phyloP scores from a whole-genome alignment of 305 asterid species.

The Solanum hybrid region DNA sequence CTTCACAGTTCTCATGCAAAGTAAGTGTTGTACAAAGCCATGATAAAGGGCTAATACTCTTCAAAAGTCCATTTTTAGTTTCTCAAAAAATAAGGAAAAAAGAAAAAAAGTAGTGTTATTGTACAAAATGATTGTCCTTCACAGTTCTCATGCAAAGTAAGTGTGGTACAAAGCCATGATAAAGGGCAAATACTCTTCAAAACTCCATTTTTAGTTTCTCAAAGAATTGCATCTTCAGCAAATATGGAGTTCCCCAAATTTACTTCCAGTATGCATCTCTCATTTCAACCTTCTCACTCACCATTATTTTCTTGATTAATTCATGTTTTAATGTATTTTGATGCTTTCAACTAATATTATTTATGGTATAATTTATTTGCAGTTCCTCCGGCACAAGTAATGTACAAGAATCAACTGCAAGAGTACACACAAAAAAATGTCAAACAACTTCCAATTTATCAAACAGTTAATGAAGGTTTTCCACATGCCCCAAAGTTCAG shows the following conservation, averaged over 20 bases:
- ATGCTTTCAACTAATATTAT: neutral
- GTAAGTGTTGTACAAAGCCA: neutral
- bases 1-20: neutral
- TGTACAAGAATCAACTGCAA: conserved; percentile 22
- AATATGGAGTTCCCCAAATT: neutral
- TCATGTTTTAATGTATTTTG: neutral
- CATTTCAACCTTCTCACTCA: neutral
- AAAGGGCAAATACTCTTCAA: neutral
- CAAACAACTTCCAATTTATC: conserved; percentile 12
- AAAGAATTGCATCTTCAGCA: neutral
- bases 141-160: neutral
- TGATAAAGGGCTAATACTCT: neutral
- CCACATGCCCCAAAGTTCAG: conserved; percentile 21
- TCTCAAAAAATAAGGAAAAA: neutral
- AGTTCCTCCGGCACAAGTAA: conserved; percentile 3
- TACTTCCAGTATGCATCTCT: neutral
- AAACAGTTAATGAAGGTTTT: conserved; percentile 20
- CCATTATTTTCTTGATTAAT: neutral
- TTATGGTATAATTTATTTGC: neutral
- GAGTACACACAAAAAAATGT: conserved; percentile 19
- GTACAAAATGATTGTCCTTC: neutral
- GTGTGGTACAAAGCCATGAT: neutral
- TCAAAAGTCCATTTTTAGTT: neutral
- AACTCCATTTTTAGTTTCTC: neutral
- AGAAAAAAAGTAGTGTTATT: neutral